Conservation (phyloP, 2,329 filamentous ascomycete species). For the Acarospora socialis region DNA sequence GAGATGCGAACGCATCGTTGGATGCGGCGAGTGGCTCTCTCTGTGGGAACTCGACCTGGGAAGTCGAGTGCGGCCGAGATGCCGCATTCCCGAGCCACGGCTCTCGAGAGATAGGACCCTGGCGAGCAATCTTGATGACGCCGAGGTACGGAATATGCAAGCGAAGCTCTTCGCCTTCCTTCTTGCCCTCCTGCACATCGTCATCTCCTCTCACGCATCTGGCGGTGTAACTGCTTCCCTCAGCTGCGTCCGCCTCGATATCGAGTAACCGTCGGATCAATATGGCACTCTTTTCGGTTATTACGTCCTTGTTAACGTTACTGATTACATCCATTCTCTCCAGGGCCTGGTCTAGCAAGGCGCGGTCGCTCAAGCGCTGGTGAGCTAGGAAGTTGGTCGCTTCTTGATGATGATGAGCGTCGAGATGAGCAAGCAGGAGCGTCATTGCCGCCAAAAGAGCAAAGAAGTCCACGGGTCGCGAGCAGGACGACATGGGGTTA, state of each 20-base stretch:
- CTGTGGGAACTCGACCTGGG: too few species aligned
- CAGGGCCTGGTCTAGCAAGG: conserved; percentile 25
- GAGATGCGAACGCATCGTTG: too few species aligned
- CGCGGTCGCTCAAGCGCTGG: conserved; percentile 28
- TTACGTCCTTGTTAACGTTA: conserved; percentile 19
- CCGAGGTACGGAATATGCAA: conserved; percentile 12
- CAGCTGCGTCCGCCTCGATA: conserved; percentile 22
- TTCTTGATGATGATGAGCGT: conserved; percentile 18
- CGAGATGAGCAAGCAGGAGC: conserved; percentile 26
- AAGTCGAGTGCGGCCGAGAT: too few species aligned
- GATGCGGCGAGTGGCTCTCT: too few species aligned
- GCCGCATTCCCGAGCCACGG: not conserved
- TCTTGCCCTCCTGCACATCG: too few species aligned
- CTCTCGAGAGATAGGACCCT: conserved; percentile 6
- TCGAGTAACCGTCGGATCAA: conserved; percentile 20
- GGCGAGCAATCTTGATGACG: conserved; percentile 9
- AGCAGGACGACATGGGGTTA: conserved; percentile 20
- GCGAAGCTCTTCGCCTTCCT: conserved; percentile 2
- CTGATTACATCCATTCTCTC: conserved; percentile 23
- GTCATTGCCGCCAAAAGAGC: conserved; percentile 26
- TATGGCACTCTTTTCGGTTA: conserved; percentile 20
- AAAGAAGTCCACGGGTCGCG: conserved; percentile 26
- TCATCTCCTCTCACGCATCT: too few species aligned
- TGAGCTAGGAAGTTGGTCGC: conserved; percentile 21
- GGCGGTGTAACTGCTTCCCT: conserved; percentile 28